Conservation (phyloP, 805 yeast genomes). For the Lipomyces yamadae region DNA sequence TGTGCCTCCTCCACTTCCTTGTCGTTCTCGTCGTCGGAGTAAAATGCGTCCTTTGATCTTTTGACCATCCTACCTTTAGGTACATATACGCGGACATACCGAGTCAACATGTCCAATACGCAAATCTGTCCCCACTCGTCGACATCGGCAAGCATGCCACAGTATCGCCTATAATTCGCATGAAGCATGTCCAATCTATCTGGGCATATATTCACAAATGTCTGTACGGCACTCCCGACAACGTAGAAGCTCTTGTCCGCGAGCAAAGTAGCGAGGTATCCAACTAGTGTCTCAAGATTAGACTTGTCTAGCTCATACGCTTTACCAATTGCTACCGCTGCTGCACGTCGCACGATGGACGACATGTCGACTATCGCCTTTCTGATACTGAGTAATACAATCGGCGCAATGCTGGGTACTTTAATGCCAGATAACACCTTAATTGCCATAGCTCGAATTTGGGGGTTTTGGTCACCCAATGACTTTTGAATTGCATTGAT, state of each 20-base stretch:
- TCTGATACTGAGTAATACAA: constrained; percentile 72
- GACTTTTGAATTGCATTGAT: constrained; percentile 91
- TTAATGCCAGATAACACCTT: constrained; percentile 82
- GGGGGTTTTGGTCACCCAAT: constrained; percentile 69
- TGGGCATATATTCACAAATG: constrained; percentile 59
- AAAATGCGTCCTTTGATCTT: constrained; percentile 28
- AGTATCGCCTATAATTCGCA: constrained; percentile 64
- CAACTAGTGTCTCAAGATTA: constrained; percentile 55
- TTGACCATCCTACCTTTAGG: constrained; percentile 39
- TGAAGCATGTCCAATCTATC: constrained; percentile 71
- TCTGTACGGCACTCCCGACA: constrained; percentile 67
- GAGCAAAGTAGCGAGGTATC: constrained; percentile 56
- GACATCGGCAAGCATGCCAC: constrained; percentile 53
- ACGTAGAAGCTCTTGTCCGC: constrained; percentile 72
- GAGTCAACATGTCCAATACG: constrained; percentile 64
- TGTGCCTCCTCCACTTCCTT: constrained; percentile 43
- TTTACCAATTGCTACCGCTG: constrained; percentile 76
- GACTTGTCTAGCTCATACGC: constrained; percentile 53
- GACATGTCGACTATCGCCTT: constrained; percentile 72
- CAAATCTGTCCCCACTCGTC: constrained; percentile 75
- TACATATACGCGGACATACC: constrained; percentile 67
- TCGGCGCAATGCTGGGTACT: constrained; percentile 80
- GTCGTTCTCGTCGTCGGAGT: constrained; percentile 47
- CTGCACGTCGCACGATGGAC: constrained; percentile 76
- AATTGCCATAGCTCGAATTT: constrained; percentile 71